Evolutionary conservation across 2,329 filamentous ascomycete species (phyloP), one percentile per base, ranked within the genome.

Genomic region (Colletotrichum sp.): DNA sequence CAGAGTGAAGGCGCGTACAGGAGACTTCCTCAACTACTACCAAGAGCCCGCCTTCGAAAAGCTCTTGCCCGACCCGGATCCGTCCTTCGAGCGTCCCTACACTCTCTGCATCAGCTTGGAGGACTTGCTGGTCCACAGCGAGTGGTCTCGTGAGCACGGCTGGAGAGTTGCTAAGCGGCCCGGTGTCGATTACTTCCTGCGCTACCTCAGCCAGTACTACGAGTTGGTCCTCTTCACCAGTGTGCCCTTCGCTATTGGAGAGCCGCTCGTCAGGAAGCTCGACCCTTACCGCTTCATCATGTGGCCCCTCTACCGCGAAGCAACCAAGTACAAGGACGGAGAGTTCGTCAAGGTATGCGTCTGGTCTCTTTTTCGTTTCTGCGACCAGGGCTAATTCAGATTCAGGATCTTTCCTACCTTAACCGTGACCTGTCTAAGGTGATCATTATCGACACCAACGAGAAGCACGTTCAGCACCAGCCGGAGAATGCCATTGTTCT

Each of bases 161-260:
- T 99, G 97, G 96, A 93, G 96, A 79, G 91, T 98, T 77, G 97
- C 97, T 32, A 99, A 99, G 88, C 92, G 97, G 66, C 97, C 97
- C 43, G 97, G 97, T 61, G 92, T 98, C 77, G 97, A 99, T 87
- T 99, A 99, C 88, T 99, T 99, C 88, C 88, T 99, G 78, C 95
- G 95, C 82, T 99, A 99, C 85, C 91, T 99, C 65, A 96, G 95
- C 86, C 96, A 98, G 85, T 99, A 99, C 90, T 99, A 98, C 83
- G 97, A 99, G 85, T 90, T 99, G 71, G 97, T 99, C 68, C 92
- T 99, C 78, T 99, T 99, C 87, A 99, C 97, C 36, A 95, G 92
- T 52, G 93, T 97, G 63, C 96, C 96, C 1, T 95, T 93, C 81
- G 93, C 92, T 82, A 94, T 95, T 83, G 96, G 93, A 32, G 96